Evolutionary conservation across 2,329 filamentous ascomycete species (phyloP), one percentile per base, ranked within the genome.

Genomic region (Hypoxylon sp.): DNA sequence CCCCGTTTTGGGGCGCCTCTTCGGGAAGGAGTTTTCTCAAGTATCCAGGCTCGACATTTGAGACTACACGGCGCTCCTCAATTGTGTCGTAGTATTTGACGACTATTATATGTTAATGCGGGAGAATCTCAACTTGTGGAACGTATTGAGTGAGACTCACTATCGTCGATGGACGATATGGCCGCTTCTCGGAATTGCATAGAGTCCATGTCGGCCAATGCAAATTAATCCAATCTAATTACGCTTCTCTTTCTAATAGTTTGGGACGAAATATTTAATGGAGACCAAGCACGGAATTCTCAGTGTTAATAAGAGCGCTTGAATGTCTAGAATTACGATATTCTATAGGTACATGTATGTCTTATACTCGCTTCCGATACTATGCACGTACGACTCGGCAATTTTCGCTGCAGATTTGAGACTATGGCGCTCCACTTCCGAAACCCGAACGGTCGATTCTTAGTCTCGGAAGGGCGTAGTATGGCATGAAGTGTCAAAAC

Each of bases 41-140:
- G 79, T 97, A 98, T 62, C 95, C 95, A 0, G 95, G 95, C 66
- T 91, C 84, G 54, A 98, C 91, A 59, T 87, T 87, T 11, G 94
- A 91, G 8, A 97, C 84, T 39, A 97, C 94, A 50, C 88, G 88
- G 17, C 89, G 89, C 1, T 88, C 84, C 54, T 88, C 84, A 60
- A 98, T 85, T 22, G 85, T 92, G 69, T 94, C 90, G 78, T 96
- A 95, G 84, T 98, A 97, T 59, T 89, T 85, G 76, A 93, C 89
- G 76, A 98, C 93, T 96, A 75, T 11, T 42, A 57, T 33, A 35
- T 22, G n/a, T 61, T 44, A 63, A 64, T 53, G 59, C 5, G 47
- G 61, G 44, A 14, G 13, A 13, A 57, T 37, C 8, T n/a, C 4
- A 11, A 73, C 31, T 65, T 62, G 59, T 37, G n/a, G 26, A 5